A percentile compares a stretch with the other conserved stretches of the same genome.
Conservation (phyloP, 2,329 filamentous ascomycete genomes). For the Keithomyces neogunnii region DNA sequence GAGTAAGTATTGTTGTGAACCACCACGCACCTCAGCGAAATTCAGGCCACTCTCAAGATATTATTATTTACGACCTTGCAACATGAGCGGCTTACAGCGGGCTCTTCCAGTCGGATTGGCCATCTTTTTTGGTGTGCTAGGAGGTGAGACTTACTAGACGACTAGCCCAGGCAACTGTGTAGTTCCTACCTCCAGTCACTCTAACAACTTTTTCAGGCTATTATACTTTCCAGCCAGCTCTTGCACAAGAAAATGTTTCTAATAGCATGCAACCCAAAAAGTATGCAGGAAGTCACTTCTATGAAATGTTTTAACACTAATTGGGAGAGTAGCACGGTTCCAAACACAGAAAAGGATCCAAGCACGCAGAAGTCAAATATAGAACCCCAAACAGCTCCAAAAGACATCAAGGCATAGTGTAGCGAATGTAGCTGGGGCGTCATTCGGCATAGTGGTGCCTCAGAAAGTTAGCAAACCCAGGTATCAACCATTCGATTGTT, state of each 20-base stretch:
- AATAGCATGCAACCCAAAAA: constrained; percentile 8
- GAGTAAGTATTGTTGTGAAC: neutral
- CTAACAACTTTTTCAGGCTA: constrained; percentile 16
- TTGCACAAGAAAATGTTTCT: constrained; percentile 16
- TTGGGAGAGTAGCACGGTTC: neutral
- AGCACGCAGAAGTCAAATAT: neutral
- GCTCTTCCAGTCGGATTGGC: constrained; percentile 26
- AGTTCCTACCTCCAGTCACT: neutral
- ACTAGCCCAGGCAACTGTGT: neutral
- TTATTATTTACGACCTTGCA: neutral
- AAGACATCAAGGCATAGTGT: neutral
- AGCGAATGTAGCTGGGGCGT: neutral
- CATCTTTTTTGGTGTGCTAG: constrained; percentile 27
- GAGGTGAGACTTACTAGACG: constrained; percentile 17
- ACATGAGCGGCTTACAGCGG: constrained; percentile 26
- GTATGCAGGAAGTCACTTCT: constrained; percentile 3
- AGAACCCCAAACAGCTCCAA: neutral
- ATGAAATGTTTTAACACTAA: neutral
- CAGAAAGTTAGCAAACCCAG: too few relatives aligned
- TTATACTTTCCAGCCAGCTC: constrained; percentile 28
- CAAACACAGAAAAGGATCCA: neutral
- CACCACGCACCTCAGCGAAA: neutral
- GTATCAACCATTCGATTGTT: too few relatives aligned
- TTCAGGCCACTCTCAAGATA: too few relatives aligned
- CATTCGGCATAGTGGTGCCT: neutral